Base-by-base conservation (phyloP, 2,329 filamentous ascomycete species). In the Falciphora oryzae region DNA sequence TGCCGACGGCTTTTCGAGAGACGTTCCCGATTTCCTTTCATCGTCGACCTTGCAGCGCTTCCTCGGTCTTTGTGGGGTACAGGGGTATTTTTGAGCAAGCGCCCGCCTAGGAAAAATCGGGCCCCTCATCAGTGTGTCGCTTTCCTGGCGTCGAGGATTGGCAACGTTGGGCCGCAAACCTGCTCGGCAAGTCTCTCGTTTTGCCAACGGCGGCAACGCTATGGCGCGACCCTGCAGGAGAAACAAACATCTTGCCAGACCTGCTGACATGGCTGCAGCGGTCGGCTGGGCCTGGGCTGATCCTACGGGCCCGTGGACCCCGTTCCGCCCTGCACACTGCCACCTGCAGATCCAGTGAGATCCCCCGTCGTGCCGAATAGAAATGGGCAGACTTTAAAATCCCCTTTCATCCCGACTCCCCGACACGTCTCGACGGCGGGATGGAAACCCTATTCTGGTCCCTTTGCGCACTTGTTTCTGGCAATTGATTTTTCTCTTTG, bases 191-290 rank as follows among this genome's bases (percentile, higher is more conserved):
- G 32, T 8, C 10, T 14, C 32, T 35, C 4, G 4, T 8, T 2
- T 22, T 18, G 18, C 7, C 44, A 50, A 50, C 44, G 44, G 32
- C 8, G 32, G 44, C 44, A 7, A n/a, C 44, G 18, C 18, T 18
- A n/a, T 44, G 44, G 44, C 44, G 16, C 44, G 44, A 6, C 1
- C 44, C 13, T 50, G 18, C 32, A 35, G 29, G 29, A 29, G 29
- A 6, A 29, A 29, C 11, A 38, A 38, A 14, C 4, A 38, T 2
- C 7, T 2, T 5, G 18, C 44, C 18, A 50, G 44, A 50, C 25
- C 57, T 27, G 57, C 57, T 58, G 57, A 58, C 57, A 58, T 58
- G 57, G 57, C 57, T 29, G 57, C 57, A 58, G 57, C 57, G 25
- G 28, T 27, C 57, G 25, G 57, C 57, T 58, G 57, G 44, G 18